Conservation (phyloP, 257 asterid species). For the Paraleonurus japonicus region DNA sequence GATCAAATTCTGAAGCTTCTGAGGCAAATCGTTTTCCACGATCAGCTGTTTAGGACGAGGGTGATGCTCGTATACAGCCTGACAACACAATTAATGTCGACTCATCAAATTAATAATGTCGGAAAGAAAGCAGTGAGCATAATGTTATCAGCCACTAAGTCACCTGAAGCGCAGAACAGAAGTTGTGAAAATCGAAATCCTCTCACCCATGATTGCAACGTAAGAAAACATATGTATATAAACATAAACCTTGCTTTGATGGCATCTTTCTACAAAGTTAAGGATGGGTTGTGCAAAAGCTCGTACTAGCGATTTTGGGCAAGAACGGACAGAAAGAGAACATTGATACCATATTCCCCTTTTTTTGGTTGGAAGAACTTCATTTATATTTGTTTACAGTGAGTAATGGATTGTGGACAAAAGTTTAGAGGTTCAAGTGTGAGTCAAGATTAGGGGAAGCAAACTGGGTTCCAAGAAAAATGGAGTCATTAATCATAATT, state of each 20-base stretch:
- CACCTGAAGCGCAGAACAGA: background rate
- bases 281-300: background rate
- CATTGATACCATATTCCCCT: too few species aligned
- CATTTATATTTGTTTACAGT: too few species aligned
- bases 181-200: background rate
- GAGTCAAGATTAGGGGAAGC: conserved; percentile 3
- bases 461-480: background rate
- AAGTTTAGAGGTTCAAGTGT: too few species aligned
- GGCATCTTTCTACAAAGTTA: background rate
- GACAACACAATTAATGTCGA: conserved; percentile 14
- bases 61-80: conserved; percentile 98
- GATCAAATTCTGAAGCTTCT: conserved; percentile 81
- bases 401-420: too few species aligned
- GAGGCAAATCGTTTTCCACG: conserved; percentile 92
- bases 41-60: conserved; percentile 98
- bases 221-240: background rate
- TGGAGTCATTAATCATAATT: background rate
- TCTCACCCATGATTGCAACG: background rate
- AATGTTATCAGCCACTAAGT: background rate
- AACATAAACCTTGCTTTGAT: background rate
- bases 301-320: background rate
- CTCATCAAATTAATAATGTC: background rate
- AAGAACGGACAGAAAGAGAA: too few species aligned
- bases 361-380: too few species aligned
- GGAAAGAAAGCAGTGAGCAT: background rate